These are phyloP conservation scores for Serpula lacrymans DNA, from an alignment of 768 basidiomycete species.

Conservation along the genomic window DNA sequence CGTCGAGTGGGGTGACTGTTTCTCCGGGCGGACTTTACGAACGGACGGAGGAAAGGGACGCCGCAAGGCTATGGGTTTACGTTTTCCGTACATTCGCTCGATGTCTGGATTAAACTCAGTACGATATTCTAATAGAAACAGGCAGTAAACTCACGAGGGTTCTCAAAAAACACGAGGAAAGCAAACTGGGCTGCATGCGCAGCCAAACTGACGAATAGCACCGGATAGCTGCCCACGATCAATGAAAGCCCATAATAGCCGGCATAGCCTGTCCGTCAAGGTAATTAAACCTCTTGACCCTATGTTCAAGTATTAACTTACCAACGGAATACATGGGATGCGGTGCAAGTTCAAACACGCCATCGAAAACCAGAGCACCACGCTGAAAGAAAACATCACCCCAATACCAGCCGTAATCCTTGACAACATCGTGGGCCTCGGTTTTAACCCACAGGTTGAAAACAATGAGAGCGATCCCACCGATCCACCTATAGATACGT, in stretches of 20 bases:
- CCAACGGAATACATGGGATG: constrained; percentile 97
- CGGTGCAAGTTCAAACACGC: constrained; percentile 92
- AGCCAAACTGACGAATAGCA: constrained; percentile 89
- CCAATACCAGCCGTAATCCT: constrained; percentile 99
- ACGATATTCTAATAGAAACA: not conserved
- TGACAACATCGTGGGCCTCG: constrained; percentile 95
- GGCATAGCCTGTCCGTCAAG: constrained; percentile 66
- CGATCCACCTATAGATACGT: constrained; percentile 65
- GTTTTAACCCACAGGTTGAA: constrained; percentile 99
- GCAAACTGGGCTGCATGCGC: constrained; percentile 96
- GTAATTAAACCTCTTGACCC: too few relatives aligned
- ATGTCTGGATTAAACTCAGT: constrained; percentile 56
- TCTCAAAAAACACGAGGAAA: constrained; percentile 94
- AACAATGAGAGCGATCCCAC: constrained; percentile 77
- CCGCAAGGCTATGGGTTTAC: constrained; percentile 85
- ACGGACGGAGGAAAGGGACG: constrained; percentile 44
- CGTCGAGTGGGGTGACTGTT: constrained; percentile 9
- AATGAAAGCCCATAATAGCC: constrained; percentile 96
- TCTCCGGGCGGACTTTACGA: constrained; percentile 11
- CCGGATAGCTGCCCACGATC: constrained; percentile 83
- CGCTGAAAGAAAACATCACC: constrained; percentile 91
- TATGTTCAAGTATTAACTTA: constrained; percentile 21
- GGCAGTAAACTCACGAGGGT: constrained; percentile 70
- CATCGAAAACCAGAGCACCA: constrained; percentile 93
- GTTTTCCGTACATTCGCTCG: constrained; percentile 89